Evolutionary conservation across 805 yeast species (phyloP).

Genomic region (Pichia exigua): DNA sequence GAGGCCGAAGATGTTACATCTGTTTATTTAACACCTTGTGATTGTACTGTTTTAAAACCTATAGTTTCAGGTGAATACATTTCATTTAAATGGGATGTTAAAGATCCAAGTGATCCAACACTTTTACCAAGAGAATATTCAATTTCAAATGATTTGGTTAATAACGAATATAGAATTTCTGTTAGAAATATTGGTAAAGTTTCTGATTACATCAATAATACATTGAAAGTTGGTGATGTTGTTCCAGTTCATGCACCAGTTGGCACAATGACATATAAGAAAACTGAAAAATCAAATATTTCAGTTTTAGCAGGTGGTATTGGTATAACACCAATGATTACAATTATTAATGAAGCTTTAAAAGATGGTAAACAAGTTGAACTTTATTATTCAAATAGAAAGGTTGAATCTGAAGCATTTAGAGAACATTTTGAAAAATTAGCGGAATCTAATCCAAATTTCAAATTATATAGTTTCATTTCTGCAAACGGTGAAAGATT

Average conservation of each 20-base stretch:
- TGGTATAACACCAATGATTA: conserved; percentile 58
- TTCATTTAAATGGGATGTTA: conserved; percentile 27
- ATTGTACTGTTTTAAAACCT: conserved; percentile 25
- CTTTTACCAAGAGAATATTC: conserved; percentile 51
- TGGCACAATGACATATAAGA: conserved; percentile 39
- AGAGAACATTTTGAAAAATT: conserved; percentile 8
- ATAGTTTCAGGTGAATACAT: conserved; percentile 40
- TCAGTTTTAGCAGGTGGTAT: conserved; percentile 54
- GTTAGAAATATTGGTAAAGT: conserved; percentile 48
- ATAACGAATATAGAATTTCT: conserved; percentile 46
- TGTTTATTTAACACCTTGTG: conserved; percentile 41
- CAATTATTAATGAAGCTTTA: conserved; percentile 39
- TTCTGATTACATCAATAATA: conserved; percentile 43
- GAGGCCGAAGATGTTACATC: conserved; percentile 45
- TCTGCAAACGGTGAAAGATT: conserved; percentile 12
- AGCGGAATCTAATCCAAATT: conserved; percentile 5
- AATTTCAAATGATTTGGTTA: conserved; percentile 33
- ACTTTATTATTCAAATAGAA: conserved; percentile 30
- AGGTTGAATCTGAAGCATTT: conserved; percentile 11
- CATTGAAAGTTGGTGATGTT: conserved; percentile 39
- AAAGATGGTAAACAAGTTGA: conserved; percentile 27
- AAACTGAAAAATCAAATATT: conserved; percentile 24
- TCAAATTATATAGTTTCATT: background rate
- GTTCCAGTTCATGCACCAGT: conserved; percentile 50
- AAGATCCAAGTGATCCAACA: conserved; percentile 25